Evolutionary conservation across 495 filamentous ascomycete genomes (phyloP), one percentile per base, ranked within the genome.

Genomic region (Penicillium subrubescens): DNA sequence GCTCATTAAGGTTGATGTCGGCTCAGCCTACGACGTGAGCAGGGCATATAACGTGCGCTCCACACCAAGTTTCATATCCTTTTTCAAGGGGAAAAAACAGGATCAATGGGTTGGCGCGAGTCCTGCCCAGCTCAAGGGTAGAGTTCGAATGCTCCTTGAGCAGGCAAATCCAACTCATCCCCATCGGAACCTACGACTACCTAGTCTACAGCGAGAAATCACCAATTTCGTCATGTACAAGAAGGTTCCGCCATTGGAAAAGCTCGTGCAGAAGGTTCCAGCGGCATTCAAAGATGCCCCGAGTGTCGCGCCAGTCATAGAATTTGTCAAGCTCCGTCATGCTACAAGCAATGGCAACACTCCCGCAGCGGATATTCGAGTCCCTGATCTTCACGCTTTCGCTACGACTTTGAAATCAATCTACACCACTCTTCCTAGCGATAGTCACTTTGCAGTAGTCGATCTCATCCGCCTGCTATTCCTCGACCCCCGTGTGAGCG

Each of bases 41-140:
- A 75, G 77, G 27, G 85, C 82, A 33, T 97, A 93, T 75, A 72
- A 79, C 44, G 85, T 97, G 58, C 82, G 83, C 8, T 88, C 89
- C 29, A 97, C 93, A 0, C 94, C 94, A 2, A 97, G 95, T 2
- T 97, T 97, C 73, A 90, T 94, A 69, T 94, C 92, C 2, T 97
- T 93, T 67, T 74, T 95, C 39, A 88, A 85, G 60, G 93, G 93
- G 15, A 71, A 88, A 58, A 87, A 93, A 73, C 82, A 91, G 12
- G 88, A 94, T 67, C 82, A 89, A 65, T 98, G 94, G 94, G 82
- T 80, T 52, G 93, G 93, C 7, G 92, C 91, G 7, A 88, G 90
- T 69, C 84, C 88, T 10, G 77, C 76, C 21, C 83, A 88, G 12
- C 80, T 98, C 8, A 84, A 84, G 63, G 86, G 85, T 23, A 94